These are phyloP conservation scores for Lobosporangium transversale DNA, from an alignment of 192 early-diverging fungal species.

Conservation along the genomic window DNA sequence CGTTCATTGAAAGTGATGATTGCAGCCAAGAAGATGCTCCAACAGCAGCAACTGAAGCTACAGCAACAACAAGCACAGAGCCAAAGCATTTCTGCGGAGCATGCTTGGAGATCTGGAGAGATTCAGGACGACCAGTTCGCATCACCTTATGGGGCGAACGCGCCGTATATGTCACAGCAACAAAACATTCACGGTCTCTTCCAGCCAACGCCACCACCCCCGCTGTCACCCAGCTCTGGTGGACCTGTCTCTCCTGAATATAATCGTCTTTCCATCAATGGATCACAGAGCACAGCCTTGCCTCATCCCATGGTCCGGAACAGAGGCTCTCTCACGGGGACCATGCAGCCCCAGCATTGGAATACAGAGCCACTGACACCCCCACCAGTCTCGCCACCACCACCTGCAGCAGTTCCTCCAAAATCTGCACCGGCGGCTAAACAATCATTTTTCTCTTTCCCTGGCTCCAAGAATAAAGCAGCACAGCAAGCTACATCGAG, in stretches of 20 bases:
- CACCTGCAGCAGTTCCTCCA: slow-evolving; percentile 8
- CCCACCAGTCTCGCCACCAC: slow-evolving; percentile 44
- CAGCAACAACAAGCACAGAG: slow-evolving; percentile 47
- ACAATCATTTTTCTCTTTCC: slow-evolving; percentile 48
- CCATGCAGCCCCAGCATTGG: slow-evolving; percentile 37
- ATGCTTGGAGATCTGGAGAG: slow-evolving; percentile 25
- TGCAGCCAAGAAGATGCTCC: slow-evolving; percentile 63
- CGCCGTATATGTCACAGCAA: slow-evolving; percentile 35
- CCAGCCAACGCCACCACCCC: slow-evolving; percentile 45
- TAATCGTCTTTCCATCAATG: slow-evolving; percentile 29
- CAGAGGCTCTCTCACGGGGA: slow-evolving; percentile 24
- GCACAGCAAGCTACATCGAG: slow-evolving; percentile 9
- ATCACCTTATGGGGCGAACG: slow-evolving; percentile 4
- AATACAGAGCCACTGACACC: slow-evolving; percentile 48
- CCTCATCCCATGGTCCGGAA: slow-evolving; percentile 49
- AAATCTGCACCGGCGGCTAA: slow-evolving; percentile 17
- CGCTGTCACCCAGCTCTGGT: slow-evolving; percentile 17
- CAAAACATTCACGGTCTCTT: slow-evolving; percentile 37
- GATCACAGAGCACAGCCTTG: slow-evolving; percentile 26
- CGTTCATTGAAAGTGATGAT: slow-evolving; percentile 64
- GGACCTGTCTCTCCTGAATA: slow-evolving; percentile 25
- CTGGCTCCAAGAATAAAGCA: slow-evolving; percentile 41
- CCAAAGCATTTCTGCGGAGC: slow-evolving; percentile 39
- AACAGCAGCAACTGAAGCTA: slow-evolving; percentile 55
- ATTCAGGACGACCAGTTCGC: background rate